A percentile compares a stretch with the other conserved stretches of the same genome.
Conservation (phyloP, 371 early-diverging fungal genomes). For the Mortierella sp. region DNA sequence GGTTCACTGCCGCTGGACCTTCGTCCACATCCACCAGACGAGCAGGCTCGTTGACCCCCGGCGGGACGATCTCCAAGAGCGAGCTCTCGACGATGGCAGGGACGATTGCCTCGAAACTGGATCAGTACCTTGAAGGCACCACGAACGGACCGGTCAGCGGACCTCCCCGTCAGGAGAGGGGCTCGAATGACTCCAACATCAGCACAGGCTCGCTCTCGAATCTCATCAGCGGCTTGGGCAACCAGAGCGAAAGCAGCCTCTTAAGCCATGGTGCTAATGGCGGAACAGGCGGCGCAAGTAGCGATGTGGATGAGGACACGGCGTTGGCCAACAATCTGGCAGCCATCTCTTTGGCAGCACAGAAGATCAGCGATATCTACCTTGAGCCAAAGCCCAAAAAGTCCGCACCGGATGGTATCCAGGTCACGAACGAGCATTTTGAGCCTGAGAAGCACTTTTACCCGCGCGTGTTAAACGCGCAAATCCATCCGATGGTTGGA, state of each 20-base stretch:
- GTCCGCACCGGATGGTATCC: constrained; percentile 38
- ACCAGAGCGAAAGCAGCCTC: background rate
- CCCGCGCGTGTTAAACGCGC: constrained; percentile 92
- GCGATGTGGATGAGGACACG: constrained; percentile 34
- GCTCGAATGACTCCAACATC: constrained; percentile 26
- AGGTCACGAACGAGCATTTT: constrained; percentile 78
- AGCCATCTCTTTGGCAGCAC: constrained; percentile 42
- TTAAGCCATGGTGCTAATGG: background rate
- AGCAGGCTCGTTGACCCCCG: constrained; percentile 40
- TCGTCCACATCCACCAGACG: constrained; percentile 10
- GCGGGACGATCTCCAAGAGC: constrained; percentile 49
- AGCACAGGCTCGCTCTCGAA: constrained; percentile 7
- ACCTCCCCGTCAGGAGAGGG: constrained; percentile 15
- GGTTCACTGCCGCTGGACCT: background rate
- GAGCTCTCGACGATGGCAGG: constrained; percentile 45
- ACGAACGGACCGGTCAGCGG: background rate
- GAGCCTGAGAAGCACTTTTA: constrained; percentile 92
- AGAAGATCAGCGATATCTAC: constrained; percentile 49
- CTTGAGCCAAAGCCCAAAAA: constrained; percentile 48
- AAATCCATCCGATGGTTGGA: constrained; percentile 87
- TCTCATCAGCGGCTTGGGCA: background rate
- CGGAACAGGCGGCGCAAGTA: constrained; percentile 20
- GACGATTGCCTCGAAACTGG: constrained; percentile 47
- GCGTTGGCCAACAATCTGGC: constrained; percentile 46
- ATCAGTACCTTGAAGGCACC: constrained; percentile 42